Percentiles rank a stretch among this genome's conserved stretches.
These are phyloP conservation scores for Rosa hybrid DNA, from an alignment of 331 rosid species.

Conservation along the genomic window DNA sequence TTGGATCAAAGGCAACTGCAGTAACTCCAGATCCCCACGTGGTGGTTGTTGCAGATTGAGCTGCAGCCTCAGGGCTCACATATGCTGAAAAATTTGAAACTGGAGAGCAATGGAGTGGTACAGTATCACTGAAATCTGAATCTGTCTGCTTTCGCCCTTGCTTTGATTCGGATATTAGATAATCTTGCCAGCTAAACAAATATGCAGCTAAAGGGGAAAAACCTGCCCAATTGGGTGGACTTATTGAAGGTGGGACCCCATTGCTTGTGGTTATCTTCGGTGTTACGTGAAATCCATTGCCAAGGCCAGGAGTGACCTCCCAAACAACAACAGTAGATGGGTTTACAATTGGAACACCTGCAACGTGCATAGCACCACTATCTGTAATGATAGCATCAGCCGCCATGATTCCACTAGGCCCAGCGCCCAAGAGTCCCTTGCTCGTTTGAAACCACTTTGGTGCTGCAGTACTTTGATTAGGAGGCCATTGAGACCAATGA, in stretches of 20 bases:
- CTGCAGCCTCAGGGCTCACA: conserved; percentile 90
- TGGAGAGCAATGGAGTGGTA: conserved; percentile 88
- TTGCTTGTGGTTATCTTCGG: conserved; percentile 65
- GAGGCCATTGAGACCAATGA: conserved; percentile 97
- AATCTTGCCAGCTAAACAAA: conserved; percentile 91
- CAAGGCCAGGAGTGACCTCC: conserved; percentile 98
- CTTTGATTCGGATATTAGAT: conserved; percentile 65
- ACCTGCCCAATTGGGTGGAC: conserved; percentile 81
- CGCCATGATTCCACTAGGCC: conserved; percentile 94
- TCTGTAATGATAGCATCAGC: conserved; percentile 96
- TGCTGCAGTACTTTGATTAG: conserved; percentile 56
- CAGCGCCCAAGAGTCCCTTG: conserved; percentile 89
- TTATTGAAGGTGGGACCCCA: conserved; percentile 65
- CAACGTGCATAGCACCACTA: conserved; percentile 92
- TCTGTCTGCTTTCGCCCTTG: conserved; percentile 67
- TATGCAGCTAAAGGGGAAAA: conserved; percentile 92
- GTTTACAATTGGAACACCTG: conserved; percentile 92
- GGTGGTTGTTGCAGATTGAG: conserved; percentile 87
- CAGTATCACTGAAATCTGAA: conserved; percentile 54
- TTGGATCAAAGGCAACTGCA: conserved; percentile 94
- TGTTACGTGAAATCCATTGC: conserved; percentile 79
- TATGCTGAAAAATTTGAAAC: conserved; percentile 97
- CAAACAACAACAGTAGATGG: conserved; percentile 96
- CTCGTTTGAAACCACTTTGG: conserved; percentile 91
- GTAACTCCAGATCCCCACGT: conserved; percentile 99